These are phyloP conservation scores for Ophiostoma novo-ulmi DNA, from an alignment of 2,329 filamentous ascomycete species.

Conservation along the genomic window DNA sequence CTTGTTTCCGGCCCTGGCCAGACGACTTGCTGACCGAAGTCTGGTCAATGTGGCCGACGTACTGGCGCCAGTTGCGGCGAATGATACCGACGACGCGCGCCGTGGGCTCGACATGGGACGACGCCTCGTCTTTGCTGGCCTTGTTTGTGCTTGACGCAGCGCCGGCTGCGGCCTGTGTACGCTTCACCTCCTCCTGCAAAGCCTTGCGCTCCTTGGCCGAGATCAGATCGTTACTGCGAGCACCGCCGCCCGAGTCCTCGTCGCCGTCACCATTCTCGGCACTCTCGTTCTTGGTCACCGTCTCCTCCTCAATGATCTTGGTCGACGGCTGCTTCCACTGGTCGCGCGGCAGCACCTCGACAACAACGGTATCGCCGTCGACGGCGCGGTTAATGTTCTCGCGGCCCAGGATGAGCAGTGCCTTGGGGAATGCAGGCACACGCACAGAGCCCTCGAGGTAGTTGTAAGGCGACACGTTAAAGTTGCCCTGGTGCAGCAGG, in stretches of 20 bases:
- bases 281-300: slow-evolving; percentile 87
- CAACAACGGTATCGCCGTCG: slow-evolving; percentile 85
- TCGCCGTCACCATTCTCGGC: slow-evolving; percentile 70
- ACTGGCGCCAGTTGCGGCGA: slow-evolving; percentile 96
- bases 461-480: slow-evolving; percentile 96
- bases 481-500: slow-evolving; percentile 86
- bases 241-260: slow-evolving; percentile 32
- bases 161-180: slow-evolving; percentile 67
- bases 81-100: slow-evolving; percentile 87
- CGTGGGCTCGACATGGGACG: slow-evolving; percentile 69
- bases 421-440: slow-evolving; percentile 82
- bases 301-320: slow-evolving; percentile 92
- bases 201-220: slow-evolving; percentile 81
- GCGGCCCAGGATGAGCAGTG: slow-evolving; percentile 79
- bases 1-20: slow-evolving; percentile 75
- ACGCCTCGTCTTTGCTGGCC: slow-evolving; percentile 65
- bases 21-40: slow-evolving; percentile 71
- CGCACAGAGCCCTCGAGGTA: slow-evolving; percentile 92
- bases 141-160: slow-evolving; percentile 62
- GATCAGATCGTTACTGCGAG: slow-evolving; percentile 51
- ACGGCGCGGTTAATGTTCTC: slow-evolving; percentile 96
- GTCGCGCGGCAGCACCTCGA: slow-evolving; percentile 86
- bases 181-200: slow-evolving; percentile 85
- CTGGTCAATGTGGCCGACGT: slow-evolving; percentile 90
- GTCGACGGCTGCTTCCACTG: slow-evolving; percentile 97